phyloP scores from a whole-genome alignment of 306 rosid species.

The Cercis canadensis region DNA sequence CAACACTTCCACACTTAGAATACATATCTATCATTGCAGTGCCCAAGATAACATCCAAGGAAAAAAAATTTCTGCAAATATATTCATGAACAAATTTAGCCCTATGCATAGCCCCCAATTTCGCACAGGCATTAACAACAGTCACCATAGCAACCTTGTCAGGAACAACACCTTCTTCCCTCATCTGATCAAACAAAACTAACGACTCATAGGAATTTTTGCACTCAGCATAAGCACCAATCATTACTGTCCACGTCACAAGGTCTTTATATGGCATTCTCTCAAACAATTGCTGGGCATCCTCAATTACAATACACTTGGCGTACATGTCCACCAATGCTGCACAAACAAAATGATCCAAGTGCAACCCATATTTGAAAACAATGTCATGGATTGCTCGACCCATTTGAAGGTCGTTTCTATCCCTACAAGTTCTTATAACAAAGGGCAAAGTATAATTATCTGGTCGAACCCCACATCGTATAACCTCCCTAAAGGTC shows the following conservation, averaged over 20 bases:
- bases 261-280: slow-evolving; percentile 63
- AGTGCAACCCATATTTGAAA: slow-evolving; percentile 59
- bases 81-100: slow-evolving; percentile 63
- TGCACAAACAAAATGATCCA: slow-evolving; percentile 63
- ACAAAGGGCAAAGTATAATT: slow-evolving; percentile 71
- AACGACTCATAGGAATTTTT: slow-evolving; percentile 59
- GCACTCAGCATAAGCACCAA: slow-evolving; percentile 62
- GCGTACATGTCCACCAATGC: slow-evolving; percentile 76
- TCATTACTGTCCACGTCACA: slow-evolving; percentile 80
- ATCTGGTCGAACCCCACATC: slow-evolving; percentile 51
- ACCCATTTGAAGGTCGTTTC: slow-evolving; percentile 57
- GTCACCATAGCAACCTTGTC: slow-evolving; percentile 78
- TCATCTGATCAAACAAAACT: slow-evolving; percentile 75
- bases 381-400: slow-evolving; percentile 54
- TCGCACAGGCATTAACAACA: slow-evolving; percentile 75
- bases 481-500: slow-evolving; percentile 64
- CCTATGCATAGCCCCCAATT: slow-evolving; percentile 74
- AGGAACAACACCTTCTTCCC: slow-evolving; percentile 63
- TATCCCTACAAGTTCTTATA: slow-evolving; percentile 65
- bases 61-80: slow-evolving; percentile 48
- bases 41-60: slow-evolving; percentile 72
- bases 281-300: slow-evolving; percentile 61
- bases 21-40: slow-evolving; percentile 81
- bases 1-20: slow-evolving; percentile 76
- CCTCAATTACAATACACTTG: slow-evolving; percentile 56